A percentile compares a stretch with the other conserved stretches of the same genome.
Evolutionary conservation across 2,329 filamentous ascomycete genomes (phyloP).

Genomic region (Talaromyces pinophilus): DNA sequence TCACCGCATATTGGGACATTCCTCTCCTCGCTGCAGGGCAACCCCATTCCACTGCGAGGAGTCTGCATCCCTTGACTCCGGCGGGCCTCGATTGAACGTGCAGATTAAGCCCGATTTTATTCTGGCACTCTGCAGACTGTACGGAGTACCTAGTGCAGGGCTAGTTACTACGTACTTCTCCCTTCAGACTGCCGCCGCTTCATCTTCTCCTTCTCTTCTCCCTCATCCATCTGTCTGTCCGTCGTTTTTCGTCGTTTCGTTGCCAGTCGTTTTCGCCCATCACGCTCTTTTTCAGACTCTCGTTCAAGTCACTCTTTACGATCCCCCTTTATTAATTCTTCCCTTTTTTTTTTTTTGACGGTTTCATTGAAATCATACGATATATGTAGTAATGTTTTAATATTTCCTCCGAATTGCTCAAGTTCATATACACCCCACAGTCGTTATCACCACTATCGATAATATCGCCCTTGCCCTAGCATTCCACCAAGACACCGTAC

Average conservation of each 20-base stretch:
- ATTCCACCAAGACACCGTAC: conserved; percentile 22
- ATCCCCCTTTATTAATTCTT: conserved; percentile 13
- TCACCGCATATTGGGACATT: conserved; percentile 20
- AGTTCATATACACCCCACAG: conserved; percentile 20
- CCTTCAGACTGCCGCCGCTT: conserved; percentile 14
- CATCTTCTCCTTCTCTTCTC: conserved; percentile 14
- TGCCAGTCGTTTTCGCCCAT: conserved; percentile 24
- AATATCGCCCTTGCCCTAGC: conserved; percentile 21
- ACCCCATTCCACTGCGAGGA: conserved; percentile 25
- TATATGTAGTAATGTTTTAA: conserved; percentile 20
- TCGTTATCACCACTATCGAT: conserved; percentile 22
- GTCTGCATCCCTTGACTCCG: conserved; percentile 22
- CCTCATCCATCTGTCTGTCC: conserved; percentile 6
- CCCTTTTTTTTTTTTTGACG: neutral
- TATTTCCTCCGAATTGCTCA: conserved; percentile 4
- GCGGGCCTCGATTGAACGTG: conserved; percentile 23
- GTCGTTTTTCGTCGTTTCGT: conserved; percentile 20
- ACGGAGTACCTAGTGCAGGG: neutral
- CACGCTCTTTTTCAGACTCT: conserved; percentile 23
- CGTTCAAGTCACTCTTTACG: conserved; percentile 22
- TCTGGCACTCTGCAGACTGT: neutral
- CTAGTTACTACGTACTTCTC: neutral
- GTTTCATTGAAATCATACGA: conserved; percentile 22
- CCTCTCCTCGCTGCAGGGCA: conserved; percentile 23
- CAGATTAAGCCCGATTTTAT: conserved; percentile 21